Evolutionary conservation across 768 basidiomycete genomes (phyloP).

Genomic region (Lentinula edodes): DNA sequence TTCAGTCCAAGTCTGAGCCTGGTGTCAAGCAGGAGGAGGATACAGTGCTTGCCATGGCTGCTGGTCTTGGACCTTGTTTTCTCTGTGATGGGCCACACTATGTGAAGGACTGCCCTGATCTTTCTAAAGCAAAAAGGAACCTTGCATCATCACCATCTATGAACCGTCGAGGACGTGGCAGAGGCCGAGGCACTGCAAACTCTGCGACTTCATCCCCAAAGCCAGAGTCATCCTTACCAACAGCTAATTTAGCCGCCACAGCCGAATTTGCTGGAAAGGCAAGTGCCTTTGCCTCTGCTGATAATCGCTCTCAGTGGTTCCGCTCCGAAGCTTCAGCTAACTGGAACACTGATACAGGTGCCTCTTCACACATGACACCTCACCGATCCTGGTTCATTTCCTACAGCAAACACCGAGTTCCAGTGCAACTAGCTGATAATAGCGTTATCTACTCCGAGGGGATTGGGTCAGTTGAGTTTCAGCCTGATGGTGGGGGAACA

Average conservation of each 20-base stretch:
- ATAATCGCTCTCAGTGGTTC: background rate
- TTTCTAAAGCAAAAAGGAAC: background rate
- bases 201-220: background rate
- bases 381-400: background rate
- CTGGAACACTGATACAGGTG: constrained; percentile 25
- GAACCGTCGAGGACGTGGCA: background rate
- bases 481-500: constrained; percentile 6
- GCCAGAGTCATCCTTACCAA: background rate
- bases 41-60: constrained; percentile 5
- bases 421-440: constrained; percentile 19
- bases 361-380: constrained; percentile 8
- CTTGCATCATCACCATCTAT: background rate
- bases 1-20: background rate
- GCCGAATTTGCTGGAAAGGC: constrained; percentile 10
- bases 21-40: constrained; percentile 3
- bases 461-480: constrained; percentile 15
- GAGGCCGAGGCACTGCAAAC: background rate
- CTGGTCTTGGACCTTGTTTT: constrained; percentile 5
- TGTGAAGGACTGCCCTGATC: constrained; percentile 1
- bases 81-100: constrained; percentile 8
- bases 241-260: background rate
- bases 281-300: constrained; percentile 7
- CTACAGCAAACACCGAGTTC: constrained; percentile 10
- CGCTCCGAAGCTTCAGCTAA: background rate
- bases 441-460: constrained; percentile 17